Evolutionary conservation across 83 land plant species (phyloP), one percentile per base, ranked within the genome.

Genomic region (Thuja plicata): DNA sequence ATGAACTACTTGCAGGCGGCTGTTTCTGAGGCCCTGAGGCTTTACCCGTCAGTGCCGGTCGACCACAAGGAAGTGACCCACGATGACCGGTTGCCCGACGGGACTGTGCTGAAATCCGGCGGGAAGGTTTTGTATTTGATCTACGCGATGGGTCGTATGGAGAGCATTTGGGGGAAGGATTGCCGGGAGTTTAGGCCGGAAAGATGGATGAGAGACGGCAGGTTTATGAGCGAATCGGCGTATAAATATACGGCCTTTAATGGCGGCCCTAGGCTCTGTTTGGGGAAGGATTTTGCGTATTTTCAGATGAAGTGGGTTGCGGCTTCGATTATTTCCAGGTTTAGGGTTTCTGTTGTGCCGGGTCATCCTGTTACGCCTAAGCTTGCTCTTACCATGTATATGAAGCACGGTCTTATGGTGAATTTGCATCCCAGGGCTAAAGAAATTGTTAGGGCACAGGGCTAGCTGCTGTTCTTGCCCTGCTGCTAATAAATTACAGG

Each of bases 81-180:
- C 78, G 89, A 93, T 16, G 97, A 94, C 5, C 78, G 83, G 13
- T 90, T 97, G 1, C 98, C 98, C 15, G 93, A 91, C 17, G 98
- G 98, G 5, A 92, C 94, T 5, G 16, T 32, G 1, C 88, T 94
- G 41, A 13, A 66, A 41, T 91, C 90, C n/a, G 92, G 86, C 10
- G 85, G 55, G 21, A 81, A 89, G 88, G 74, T 96, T 16, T 32
- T 92, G 85, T 88, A 94, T 57, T 34, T 87, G 13, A 73, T 91
- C 41, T 94, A 93, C 88, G 86, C 95, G 16, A 94, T 96, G 97
- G 98, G 95, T n/a, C 92, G 98, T 48, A 93, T 94, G 95, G 90
- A 91, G 86, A 52, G 86, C 37, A 88, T 96, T 3, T 96, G 97
- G 97, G 97, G 97, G n/a, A 55, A 90, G 35, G 96, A 95, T 54